Percentiles rank a stretch among this genome's conserved stretches.
These are phyloP conservation scores for Thalia dealbata DNA, from an alignment of 176 grass and related monocot species.

Conservation along the genomic window DNA sequence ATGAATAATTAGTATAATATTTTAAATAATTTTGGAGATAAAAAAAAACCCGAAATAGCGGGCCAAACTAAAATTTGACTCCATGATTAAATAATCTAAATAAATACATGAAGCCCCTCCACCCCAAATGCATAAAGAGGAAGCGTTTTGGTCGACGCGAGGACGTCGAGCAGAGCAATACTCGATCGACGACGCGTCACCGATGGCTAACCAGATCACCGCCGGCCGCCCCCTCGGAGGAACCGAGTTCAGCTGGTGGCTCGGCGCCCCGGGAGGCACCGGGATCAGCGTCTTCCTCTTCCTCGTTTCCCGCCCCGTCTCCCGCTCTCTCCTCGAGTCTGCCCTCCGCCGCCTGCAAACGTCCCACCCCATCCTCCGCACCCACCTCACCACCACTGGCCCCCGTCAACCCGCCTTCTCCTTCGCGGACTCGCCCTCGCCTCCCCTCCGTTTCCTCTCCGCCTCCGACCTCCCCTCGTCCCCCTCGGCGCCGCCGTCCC, in stretches of 20 bases:
- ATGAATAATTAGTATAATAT: too few species aligned
- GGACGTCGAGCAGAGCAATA: too few species aligned
- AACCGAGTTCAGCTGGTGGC: constrained; percentile 65
- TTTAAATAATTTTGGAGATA: too few species aligned
- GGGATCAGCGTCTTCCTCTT: constrained; percentile 62
- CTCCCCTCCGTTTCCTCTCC: constrained; percentile 1
- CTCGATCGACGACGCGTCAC: neutral
- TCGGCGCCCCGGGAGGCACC: constrained; percentile 60
- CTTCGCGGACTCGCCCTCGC: constrained; percentile 9
- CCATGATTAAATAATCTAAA: too few species aligned
- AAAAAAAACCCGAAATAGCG: too few species aligned
- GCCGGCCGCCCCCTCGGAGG: constrained; percentile 26
- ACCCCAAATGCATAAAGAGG: too few species aligned
- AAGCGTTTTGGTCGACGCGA: too few species aligned
- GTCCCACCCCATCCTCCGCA: constrained; percentile 55
- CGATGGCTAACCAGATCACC: neutral
- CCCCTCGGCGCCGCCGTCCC: neutral
- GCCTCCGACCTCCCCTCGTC: constrained; percentile 7
- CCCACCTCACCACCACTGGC: constrained; percentile 25
- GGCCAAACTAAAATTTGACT: too few species aligned
- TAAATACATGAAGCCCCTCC: too few species aligned
- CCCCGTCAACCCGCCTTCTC: constrained; percentile 36
- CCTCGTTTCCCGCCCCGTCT: constrained; percentile 32
- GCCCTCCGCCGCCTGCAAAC: constrained; percentile 35
- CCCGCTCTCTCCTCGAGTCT: constrained; percentile 17